phyloP scores from a whole-genome alignment of 805 yeast species.

The Ogataea ramenticola region DNA sequence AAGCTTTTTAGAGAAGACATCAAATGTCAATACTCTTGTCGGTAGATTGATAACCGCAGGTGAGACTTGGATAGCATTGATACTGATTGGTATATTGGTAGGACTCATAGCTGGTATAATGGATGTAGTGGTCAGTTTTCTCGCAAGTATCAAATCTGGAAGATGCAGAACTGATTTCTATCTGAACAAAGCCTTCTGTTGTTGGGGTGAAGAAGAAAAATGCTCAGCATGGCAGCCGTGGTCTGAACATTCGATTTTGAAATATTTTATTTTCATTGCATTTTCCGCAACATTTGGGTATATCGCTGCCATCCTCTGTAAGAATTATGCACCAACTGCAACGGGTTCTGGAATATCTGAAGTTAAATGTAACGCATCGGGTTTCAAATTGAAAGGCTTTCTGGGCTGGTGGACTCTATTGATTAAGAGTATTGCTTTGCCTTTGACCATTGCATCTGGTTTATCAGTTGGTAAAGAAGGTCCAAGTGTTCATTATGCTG shows the following conservation, averaged over 20 bases:
- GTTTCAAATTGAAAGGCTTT: slow-evolving; percentile 75
- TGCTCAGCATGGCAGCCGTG: slow-evolving; percentile 72
- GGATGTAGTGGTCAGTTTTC: slow-evolving; percentile 78
- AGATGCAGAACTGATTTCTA: slow-evolving; percentile 66
- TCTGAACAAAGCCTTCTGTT: slow-evolving; percentile 71
- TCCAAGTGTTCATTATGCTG: slow-evolving; percentile 96
- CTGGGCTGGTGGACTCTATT: slow-evolving; percentile 64
- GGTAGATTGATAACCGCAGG: slow-evolving; percentile 28
- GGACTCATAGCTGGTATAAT: slow-evolving; percentile 81
- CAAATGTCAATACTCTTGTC: slow-evolving; percentile 7
- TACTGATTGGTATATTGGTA: slow-evolving; percentile 65
- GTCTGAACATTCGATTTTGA: slow-evolving; percentile 36
- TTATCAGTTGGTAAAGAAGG: slow-evolving; percentile 96
- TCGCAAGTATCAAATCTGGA: slow-evolving; percentile 75
- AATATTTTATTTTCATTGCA: slow-evolving; percentile 52
- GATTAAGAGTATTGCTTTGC: slow-evolving; percentile 75
- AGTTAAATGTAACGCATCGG: slow-evolving; percentile 89
- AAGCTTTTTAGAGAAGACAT: slow-evolving; percentile 5
- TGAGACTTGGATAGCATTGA: slow-evolving; percentile 68
- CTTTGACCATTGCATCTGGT: slow-evolving; percentile 90
- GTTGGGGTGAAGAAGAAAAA: slow-evolving; percentile 49
- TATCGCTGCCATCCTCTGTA: slow-evolving; percentile 62
- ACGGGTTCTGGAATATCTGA: slow-evolving; percentile 98
- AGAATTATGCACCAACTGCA: slow-evolving; percentile 74
- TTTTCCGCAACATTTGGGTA: slow-evolving; percentile 58